Evolutionary conservation across 225 moss, liverwort and hornwort genomes (phyloP), one percentile per base, ranked within the genome.

Genomic region (Climacium dendroides): DNA sequence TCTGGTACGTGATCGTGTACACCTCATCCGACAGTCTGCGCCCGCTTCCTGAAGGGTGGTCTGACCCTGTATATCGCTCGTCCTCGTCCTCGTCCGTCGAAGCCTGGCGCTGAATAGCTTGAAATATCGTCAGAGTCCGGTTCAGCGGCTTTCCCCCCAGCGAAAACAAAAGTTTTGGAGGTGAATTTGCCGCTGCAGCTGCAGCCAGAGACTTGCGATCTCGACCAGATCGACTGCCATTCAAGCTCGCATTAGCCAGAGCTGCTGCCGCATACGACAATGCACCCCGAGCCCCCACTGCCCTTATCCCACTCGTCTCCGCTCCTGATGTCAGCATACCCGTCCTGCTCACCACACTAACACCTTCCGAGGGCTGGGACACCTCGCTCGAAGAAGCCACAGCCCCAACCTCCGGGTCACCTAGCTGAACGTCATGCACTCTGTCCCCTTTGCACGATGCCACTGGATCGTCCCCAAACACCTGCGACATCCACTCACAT

Each of bases 21-120:
- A 99, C 96, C 85, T 99, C 99, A 87, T 99, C 99, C 94, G 96
- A 99, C 87, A 99, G 91, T 85, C 97, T 95, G 47, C 95, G 94
- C 58, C 95, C 95, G 73, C 95, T 94, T 74, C 96, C 97, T 20
- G 92, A 85, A 53, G 93, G 92, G 85, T 95, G 95, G 85, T 97
- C 99, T 65, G 95, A 92, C 62, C 96, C 95, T 39, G 93, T 91
- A 89, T 96, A 97, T 78, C 97, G 94, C 87, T 97, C 99, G 39
- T 99, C 99, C 57, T 99, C 97, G 67, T 97, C 97, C 89, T 99
- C 96, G 67, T 94, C 98, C 62, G 90, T 80, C 37, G 87, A 94
- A 19, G 95, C 92, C 89, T 97, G 99, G 55, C 95, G 94, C 86
- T 99, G 99, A 82, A 99, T 96, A 60, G 99, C 96, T 95, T 99